phyloP scores from a whole-genome alignment of 371 early-diverging fungal genomes.

The Syncephalastrum monosporum region DNA sequence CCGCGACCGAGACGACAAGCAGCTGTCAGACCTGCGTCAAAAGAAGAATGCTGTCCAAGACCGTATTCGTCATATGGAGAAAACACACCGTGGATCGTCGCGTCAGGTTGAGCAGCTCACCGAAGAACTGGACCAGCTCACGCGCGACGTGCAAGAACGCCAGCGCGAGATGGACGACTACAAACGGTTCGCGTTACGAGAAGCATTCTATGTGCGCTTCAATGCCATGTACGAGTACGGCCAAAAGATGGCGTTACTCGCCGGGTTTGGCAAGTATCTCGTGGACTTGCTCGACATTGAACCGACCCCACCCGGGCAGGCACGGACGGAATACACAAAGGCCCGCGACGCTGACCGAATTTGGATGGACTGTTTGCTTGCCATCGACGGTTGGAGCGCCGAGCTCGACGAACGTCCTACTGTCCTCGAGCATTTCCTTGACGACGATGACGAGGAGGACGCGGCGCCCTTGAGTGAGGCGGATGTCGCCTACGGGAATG shows the following conservation, averaged over 20 bases:
- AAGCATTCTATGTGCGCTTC: constrained; percentile 46
- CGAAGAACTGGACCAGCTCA: constrained; percentile 30
- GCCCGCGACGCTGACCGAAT: constrained; percentile 32
- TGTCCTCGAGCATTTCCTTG: constrained; percentile 2
- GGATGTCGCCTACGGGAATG: neutral
- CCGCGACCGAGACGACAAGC: constrained; percentile 33
- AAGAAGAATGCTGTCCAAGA: constrained; percentile 39
- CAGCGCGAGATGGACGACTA: constrained; percentile 43
- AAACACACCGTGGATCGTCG: constrained; percentile 25
- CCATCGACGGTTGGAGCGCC: constrained; percentile 42
- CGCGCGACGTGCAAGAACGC: constrained; percentile 32
- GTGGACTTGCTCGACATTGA: constrained; percentile 39
- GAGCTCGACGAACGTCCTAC: constrained; percentile 41
- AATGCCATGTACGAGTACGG: constrained; percentile 45
- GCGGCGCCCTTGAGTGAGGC: constrained; percentile 9
- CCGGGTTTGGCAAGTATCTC: constrained; percentile 46
- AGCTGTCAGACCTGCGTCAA: constrained; percentile 33
- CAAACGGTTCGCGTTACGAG: constrained; percentile 46
- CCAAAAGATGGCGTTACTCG: constrained; percentile 39
- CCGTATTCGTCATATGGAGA: constrained; percentile 28
- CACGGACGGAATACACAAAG: constrained; percentile 27
- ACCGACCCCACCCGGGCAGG: constrained; percentile 21
- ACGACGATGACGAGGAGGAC: constrained; percentile 6
- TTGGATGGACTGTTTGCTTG: constrained; percentile 36
- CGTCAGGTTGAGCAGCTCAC: constrained; percentile 33